Base-by-base conservation (phyloP, 306 rosid species). In the Cucumis cinereus region DNA sequence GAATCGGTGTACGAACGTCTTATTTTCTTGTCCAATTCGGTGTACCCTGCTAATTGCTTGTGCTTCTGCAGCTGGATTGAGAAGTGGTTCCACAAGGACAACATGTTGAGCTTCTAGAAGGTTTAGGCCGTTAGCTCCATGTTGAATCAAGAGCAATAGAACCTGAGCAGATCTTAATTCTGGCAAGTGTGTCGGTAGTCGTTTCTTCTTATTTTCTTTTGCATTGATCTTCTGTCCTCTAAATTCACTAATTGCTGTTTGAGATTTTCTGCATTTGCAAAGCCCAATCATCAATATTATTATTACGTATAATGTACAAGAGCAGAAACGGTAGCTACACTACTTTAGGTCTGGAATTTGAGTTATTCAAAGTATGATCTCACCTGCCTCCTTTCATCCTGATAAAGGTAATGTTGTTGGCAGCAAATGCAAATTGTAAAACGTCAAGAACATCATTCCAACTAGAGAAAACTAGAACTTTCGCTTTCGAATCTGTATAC, bases 321-420 rank as follows among this genome's bases (percentile, higher is more conserved):
- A 35, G 8, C 36, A 57, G 33, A 55, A 41, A 67, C 41, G 12
- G 54, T 41, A 19, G 50, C 35, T 36, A 64, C 33, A 47, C 54
- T 24, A 11, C 70, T 75, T 8, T 8, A 7, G 35, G 35, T 43
- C 36, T 20, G 16, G 58, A 47, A 40, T 20, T 22, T 68, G 74
- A 56, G 53, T 36, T 24, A 26, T 53, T 54, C 33, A 74, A 52
- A 64, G 22, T 72, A 53, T 60, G 22, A 24, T 68, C 82, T 77
- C 78, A 90, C 97, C 98, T 94, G 90, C 98, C 98, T 73, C 98
- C 98, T 79, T 94, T 94, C 98, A 94, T 90, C 69, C 93, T 89
- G 76, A 89, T 69, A 80, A 19, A 87, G 76, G 88, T 85, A 75
- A 91, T 89, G 72, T 67, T 77, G 77, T 91, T 94, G 52, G 90